Percentiles rank a stretch among this genome's conserved stretches.
Conservation (phyloP, 352 stramenopile species). For the Peronosclerospora sorghi region DNA sequence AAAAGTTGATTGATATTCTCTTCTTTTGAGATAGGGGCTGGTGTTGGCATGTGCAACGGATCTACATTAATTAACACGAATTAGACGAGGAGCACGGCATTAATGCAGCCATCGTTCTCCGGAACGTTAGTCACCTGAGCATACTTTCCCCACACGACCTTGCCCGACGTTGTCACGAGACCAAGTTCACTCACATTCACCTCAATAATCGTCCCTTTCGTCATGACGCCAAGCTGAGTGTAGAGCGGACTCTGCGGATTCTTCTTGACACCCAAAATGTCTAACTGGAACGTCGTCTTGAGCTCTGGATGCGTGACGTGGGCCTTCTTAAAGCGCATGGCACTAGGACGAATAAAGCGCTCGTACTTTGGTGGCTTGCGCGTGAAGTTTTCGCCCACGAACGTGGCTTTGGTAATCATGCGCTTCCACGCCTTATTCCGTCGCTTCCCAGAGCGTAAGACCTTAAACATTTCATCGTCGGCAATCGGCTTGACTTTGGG, state of each 20-base stretch:
- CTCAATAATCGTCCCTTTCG: constrained; percentile 98
- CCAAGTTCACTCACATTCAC: constrained; percentile 99
- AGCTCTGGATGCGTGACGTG: constrained; percentile 99
- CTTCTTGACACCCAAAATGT: constrained; percentile 99
- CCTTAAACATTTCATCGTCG: constrained; percentile 99
- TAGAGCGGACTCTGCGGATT: constrained; percentile 97
- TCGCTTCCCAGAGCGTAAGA: constrained; percentile 94
- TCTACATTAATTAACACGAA: constrained; percentile 34
- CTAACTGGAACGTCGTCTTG: constrained; percentile 99
- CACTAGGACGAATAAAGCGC: constrained; percentile 98
- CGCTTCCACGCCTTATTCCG: constrained; percentile 89
- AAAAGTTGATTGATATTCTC: too few relatives aligned
- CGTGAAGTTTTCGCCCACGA: constrained; percentile 99
- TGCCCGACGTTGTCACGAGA: constrained; percentile 97
- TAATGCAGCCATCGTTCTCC: constrained; percentile 99
- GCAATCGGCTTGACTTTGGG: constrained; percentile 97
- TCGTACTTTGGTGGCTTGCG: constrained; percentile 99
- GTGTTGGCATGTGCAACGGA: neutral
- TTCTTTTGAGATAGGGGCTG: neutral
- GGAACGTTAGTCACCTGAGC: constrained; percentile 99
- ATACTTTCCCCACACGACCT: constrained; percentile 99
- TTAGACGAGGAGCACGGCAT: constrained; percentile 97
- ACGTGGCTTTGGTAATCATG: constrained; percentile 91
- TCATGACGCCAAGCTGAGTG: constrained; percentile 98
- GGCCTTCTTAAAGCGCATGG: constrained; percentile 99